A percentile compares a stretch with the other conserved stretches of the same genome.
Evolutionary conservation across 1,139 yeast species (phyloP).

Genomic region (Kodamaea alishanica): DNA sequence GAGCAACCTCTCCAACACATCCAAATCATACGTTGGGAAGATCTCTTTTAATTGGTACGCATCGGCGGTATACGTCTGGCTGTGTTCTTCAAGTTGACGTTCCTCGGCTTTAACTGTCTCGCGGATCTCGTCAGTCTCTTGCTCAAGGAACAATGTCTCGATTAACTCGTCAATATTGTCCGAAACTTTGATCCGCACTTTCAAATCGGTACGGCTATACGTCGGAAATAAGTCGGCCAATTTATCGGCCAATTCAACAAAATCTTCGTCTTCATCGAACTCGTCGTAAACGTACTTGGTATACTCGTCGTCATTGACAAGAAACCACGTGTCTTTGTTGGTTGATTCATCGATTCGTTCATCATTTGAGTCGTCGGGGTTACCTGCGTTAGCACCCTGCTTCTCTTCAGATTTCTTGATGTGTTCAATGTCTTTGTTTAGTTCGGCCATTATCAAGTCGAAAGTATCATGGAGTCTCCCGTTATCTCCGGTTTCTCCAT

Average conservation of each 20-base stretch:
- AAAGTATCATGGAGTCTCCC: not conserved
- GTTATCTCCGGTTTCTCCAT: not conserved
- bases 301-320: constrained; percentile 13
- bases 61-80: constrained; percentile 8
- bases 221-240: constrained; percentile 30
- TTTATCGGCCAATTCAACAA: constrained; percentile 18
- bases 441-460: constrained; percentile 5
- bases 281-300: constrained; percentile 13
- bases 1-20: constrained; percentile 15
- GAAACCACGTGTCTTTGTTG: constrained; percentile 5
- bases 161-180: constrained; percentile 21
- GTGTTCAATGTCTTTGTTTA: constrained; percentile 5
- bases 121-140: constrained; percentile 13
- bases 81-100: constrained; percentile 3
- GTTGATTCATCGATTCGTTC: constrained; percentile 3
- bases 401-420: constrained; percentile 5
- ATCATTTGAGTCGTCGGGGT: not conserved
- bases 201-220: constrained; percentile 24
- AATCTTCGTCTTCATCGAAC: constrained; percentile 16
- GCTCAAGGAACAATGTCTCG: constrained; percentile 20
- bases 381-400: not conserved
- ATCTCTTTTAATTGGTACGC: constrained; percentile 20
- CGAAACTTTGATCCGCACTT: constrained; percentile 19
- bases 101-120: constrained; percentile 9
- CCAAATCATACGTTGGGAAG: constrained; percentile 20